phyloP scores from a whole-genome alignment of 805 yeast species.

The Candida incommunis region DNA sequence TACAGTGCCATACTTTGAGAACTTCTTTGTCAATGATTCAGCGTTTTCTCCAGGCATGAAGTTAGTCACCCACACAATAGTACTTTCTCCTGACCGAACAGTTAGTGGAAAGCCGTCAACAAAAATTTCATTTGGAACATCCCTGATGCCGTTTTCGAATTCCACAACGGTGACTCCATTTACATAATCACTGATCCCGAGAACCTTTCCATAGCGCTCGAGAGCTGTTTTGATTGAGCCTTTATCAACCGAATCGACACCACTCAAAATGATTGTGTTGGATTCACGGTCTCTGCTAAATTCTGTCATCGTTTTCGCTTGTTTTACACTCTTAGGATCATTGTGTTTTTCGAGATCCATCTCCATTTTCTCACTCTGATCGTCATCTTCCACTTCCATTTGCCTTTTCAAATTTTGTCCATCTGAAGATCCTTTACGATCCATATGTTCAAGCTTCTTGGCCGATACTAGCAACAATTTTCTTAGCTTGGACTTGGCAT shows the following conservation, averaged over 20 bases:
- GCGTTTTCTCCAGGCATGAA: conserved; percentile 1
- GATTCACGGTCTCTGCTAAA: conserved; percentile 1
- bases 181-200: neutral
- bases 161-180: neutral
- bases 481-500: neutral
- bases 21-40: neutral
- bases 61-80: conserved; percentile 5
- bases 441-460: neutral
- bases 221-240: neutral
- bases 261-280: neutral
- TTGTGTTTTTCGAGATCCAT: no score
- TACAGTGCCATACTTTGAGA: conserved; percentile 3
- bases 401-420: neutral
- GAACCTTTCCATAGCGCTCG: neutral
- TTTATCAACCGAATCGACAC: neutral
- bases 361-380: neutral
- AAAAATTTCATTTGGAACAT: neutral
- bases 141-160: conserved; percentile 1
- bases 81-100: conserved; percentile 3
- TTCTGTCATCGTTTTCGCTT: neutral
- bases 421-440: neutral
- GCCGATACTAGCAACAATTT: neutral
- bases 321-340: neutral
- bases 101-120: neutral
- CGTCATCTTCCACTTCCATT: neutral